Conservation (phyloP, 129 eudicot genomes). For the Logfia minima region DNA sequence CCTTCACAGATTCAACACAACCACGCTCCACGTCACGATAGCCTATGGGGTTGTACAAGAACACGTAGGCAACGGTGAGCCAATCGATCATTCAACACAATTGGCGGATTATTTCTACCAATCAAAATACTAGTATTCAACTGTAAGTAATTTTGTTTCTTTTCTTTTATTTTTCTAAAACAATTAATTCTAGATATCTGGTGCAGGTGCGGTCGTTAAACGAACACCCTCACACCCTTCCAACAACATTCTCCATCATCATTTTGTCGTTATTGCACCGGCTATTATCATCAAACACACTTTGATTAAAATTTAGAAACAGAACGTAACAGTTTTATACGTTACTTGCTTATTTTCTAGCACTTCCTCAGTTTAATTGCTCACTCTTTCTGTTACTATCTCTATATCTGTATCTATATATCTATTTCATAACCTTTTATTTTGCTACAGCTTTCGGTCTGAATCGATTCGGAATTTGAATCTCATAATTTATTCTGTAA, state of each 20-base stretch:
- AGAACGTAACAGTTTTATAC: constrained; percentile 31
- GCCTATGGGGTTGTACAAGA: constrained; percentile 12
- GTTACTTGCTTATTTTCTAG: constrained; percentile 22
- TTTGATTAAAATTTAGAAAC: constrained; percentile 11
- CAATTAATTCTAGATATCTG: background rate
- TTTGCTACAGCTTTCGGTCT: background rate
- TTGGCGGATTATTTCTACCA: constrained; percentile 18
- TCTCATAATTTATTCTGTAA: constrained; percentile 27
- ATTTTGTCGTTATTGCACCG: constrained; percentile 19
- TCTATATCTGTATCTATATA: constrained; percentile 2
- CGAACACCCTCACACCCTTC: constrained; percentile 24
- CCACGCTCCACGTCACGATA: background rate
- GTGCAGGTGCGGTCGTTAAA: constrained; percentile 18
- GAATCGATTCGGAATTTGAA: background rate
- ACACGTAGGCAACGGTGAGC: constrained; percentile 32
- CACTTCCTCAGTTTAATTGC: constrained; percentile 23
- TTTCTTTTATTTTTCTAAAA: too few relatives aligned
- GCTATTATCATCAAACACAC: background rate
- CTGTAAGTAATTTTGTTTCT: background rate
- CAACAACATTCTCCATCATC: background rate
- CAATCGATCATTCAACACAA: constrained; percentile 25
- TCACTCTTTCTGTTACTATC: background rate
- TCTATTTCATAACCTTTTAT: background rate
- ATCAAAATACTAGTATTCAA: constrained; percentile 10
- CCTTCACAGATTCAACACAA: background rate